These are phyloP conservation scores for Maudiozyma saulgeensis DNA, from an alignment of 805 yeast species.

Conservation along the genomic window DNA sequence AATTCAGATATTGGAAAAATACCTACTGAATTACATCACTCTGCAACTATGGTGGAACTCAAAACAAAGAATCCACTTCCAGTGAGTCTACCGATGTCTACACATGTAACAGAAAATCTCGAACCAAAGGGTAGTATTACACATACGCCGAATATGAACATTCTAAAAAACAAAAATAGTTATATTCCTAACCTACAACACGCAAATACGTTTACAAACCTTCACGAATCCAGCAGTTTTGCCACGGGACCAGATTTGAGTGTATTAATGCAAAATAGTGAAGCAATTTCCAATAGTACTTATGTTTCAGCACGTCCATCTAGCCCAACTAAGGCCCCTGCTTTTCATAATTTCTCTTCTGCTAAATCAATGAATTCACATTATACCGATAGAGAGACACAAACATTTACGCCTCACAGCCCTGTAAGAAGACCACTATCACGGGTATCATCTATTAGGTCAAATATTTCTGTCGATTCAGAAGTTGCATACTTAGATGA, in stretches of 20 bases:
- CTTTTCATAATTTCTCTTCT: not conserved
- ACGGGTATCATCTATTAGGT: not conserved
- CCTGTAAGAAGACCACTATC: constrained; percentile 2
- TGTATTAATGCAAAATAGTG: not conserved
- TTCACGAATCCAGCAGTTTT: not conserved
- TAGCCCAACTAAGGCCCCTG: not conserved
- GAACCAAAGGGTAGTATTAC: too few relatives aligned
- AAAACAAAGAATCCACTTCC: too few relatives aligned
- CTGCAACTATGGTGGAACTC: too few relatives aligned
- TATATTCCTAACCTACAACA: not conserved
- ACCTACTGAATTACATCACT: too few relatives aligned
- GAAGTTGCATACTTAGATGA: constrained; percentile 6
- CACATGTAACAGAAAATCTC: too few relatives aligned
- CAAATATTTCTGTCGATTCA: not conserved
- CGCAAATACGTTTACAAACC: not conserved
- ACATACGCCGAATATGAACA: too few relatives aligned
- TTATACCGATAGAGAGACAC: constrained; percentile 14
- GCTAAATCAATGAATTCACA: not conserved
- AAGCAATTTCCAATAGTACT: constrained; percentile 2
- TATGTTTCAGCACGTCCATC: constrained; percentile 5
- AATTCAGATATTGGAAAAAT: too few relatives aligned
- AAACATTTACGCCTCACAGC: constrained; percentile 8
- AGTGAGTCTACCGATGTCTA: too few relatives aligned
- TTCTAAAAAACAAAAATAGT: not conserved
- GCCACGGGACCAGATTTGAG: not conserved